phyloP scores from a whole-genome alignment of 305 asterid genomes.

The Lippia alba region DNA sequence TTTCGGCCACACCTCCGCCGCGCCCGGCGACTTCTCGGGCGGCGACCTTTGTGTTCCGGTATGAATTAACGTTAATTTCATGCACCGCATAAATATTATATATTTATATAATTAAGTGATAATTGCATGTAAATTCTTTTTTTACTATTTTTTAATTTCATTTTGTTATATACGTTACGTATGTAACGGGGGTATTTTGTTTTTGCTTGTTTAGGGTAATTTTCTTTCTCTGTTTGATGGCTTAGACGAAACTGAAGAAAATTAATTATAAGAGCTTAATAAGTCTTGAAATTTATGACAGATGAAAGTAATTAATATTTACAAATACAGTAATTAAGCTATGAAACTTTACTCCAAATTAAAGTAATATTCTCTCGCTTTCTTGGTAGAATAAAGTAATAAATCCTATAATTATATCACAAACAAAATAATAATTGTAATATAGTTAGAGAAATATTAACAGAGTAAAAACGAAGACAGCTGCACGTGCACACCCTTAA shows the following conservation, averaged over 20 bases:
- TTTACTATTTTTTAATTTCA: neutral
- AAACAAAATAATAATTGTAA: too few species aligned
- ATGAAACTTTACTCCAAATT: too few species aligned
- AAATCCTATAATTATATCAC: too few species aligned
- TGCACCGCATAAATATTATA: neutral
- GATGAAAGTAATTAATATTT: neutral
- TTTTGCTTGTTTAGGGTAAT: neutral
- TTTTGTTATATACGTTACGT: neutral
- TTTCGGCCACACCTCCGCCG: constrained; percentile 33
- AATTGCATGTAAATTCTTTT: constrained; percentile 9
- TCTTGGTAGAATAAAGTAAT: too few species aligned
- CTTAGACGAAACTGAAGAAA: neutral
- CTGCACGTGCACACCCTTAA: too few species aligned
- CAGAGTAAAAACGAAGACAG: too few species aligned
- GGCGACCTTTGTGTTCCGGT: constrained; percentile 82
- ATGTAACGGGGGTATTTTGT: neutral
- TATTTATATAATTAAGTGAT: neutral
- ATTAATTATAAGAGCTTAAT: neutral
- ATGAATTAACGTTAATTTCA: constrained; percentile 20
- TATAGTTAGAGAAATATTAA: too few species aligned
- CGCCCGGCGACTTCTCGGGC: constrained; percentile 51
- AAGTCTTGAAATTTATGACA: neutral
- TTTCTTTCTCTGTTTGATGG: neutral
- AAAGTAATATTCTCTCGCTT: too few species aligned
- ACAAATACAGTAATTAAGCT: neutral